A percentile compares a stretch with the other conserved stretches of the same genome.
These are phyloP conservation scores for Leccinum disarticulatum DNA, from an alignment of 768 basidiomycete genomes.

Conservation along the genomic window DNA sequence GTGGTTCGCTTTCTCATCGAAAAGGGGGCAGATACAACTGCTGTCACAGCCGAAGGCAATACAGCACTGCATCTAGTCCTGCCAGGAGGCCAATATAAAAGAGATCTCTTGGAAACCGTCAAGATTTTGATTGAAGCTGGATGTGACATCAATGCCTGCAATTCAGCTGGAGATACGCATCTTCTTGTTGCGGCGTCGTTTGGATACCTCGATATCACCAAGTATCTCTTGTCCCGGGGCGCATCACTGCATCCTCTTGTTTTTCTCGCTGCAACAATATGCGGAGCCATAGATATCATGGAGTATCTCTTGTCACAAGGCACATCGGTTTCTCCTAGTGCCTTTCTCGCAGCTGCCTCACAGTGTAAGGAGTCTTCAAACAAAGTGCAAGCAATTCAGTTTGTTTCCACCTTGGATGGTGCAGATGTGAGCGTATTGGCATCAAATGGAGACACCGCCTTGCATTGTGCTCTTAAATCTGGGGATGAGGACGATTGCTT, in stretches of 20 bases:
- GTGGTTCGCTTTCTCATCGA: not conserved
- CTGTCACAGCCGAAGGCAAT: not conserved
- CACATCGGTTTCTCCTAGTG: not conserved
- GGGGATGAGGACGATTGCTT: not conserved
- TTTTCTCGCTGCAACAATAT: not conserved
- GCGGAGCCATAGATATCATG: not conserved
- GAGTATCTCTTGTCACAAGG: not conserved
- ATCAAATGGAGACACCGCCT: not conserved
- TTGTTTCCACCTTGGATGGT: not conserved
- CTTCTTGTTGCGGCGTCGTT: not conserved
- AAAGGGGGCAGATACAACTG: not conserved
- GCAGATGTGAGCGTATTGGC: not conserved
- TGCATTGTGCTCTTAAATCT: not conserved
- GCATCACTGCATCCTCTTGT: not conserved
- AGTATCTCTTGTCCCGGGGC: not conserved
- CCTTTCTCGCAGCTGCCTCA: not conserved
- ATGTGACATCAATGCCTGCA: not conserved
- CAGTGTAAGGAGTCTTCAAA: not conserved
- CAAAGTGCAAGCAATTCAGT: not conserved
- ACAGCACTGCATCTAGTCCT: not conserved
- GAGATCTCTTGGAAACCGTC: not conserved
- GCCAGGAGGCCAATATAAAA: too few relatives aligned
- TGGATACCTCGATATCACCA: not conserved
- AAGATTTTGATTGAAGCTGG: not conserved
- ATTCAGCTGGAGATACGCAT: not conserved